Evolutionary conservation across 179 eudicot species (phyloP), one percentile per base, ranked within the genome.

Genomic region (Patellifolia procumbens): DNA sequence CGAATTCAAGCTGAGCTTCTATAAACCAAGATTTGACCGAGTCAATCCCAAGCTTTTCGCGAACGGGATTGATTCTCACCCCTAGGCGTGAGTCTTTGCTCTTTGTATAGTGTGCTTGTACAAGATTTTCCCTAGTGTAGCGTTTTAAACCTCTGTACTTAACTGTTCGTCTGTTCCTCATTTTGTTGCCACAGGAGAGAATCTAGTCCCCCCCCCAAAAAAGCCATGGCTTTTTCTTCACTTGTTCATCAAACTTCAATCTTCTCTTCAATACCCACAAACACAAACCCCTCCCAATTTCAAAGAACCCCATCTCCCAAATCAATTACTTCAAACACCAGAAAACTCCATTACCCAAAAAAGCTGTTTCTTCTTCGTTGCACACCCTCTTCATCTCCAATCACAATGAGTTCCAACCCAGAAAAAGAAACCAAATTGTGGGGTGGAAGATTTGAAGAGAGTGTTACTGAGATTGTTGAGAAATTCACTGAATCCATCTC

Each of bases 361-460:
- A 3, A 29, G 16, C 34, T 17, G 0, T 7, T 63, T 46, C 34
- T 74, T 16, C 58, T 80, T 69, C 48, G 62, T 2, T 74, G 83
- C 48, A 17, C 74, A 35, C 55, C 81, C 28, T 35, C 70, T 32
- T 62, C 61, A 19, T 66, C 69, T 61, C 53, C 58, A 29, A 39
- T 48, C 9, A 68, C 59, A 29, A 81, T 78, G 76, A 74, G 60
- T 17, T 19, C 59, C 29, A 73, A 77, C 31, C 10, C 73, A 31
- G 76, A 73, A 13, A 93, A 90, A 81, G 98, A 93, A 85, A 81
- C 86, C 17, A 96, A 96, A 78, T 88, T 93, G 10, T 96, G 99
- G 99, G 99, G 99, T 0, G 99, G 99, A 15, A 83, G 99, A 72
- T 96, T 96, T 61, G 97, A 93, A 74, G 97, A 91, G 73, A 92